Base-by-base conservation (phyloP, 2,329 filamentous ascomycete genomes). In the Fusarium virguliforme region DNA sequence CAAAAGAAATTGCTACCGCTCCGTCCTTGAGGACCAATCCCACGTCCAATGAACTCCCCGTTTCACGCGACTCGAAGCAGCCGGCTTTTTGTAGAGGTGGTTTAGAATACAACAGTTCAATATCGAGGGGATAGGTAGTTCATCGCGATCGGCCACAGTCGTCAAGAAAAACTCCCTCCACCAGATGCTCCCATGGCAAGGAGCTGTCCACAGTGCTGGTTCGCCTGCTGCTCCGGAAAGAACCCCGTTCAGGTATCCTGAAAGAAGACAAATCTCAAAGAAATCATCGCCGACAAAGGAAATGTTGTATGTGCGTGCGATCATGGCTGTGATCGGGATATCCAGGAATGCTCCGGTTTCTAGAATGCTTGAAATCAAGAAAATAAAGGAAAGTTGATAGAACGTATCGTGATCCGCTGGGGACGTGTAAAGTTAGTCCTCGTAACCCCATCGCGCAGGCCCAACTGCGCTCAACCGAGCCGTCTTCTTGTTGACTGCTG, bases 391-490 rank as follows among this genome's bases (percentile, higher is more conserved):
- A 38, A 48, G 18, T 53, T 64, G 55, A 43, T 69, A 57, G 43
- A 71, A 58, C 41, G 57, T 66, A 69, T 72, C 41, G 53, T 68
- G 40, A 55, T 61, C 65, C 56, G 40, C 22, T 41, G 15, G 18
- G 18, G 48, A 37, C 32, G 37, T 43, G 40, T 40, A 13, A 41
- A 51, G 10, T 72, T 68, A 76, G 40, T 76, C 74, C 53, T 76
- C 76, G 37, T 69, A 67, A 8, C 67, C 68, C 65, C 74, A 69
- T 55, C 67, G 65, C 4, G 67, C 68, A 18, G 73, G 72, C 10
- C 79, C 79, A 18, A 80, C 77, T 3, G 79, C 79, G 38, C 79
- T 80, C 38, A 80, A 59, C 6, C 84, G 81, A 10, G 82, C 83
- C 55, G 80, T 79, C 72, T 81, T 84, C 74, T 83, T 82, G 71